A percentile compares a stretch with the other conserved stretches of the same genome.
Evolutionary conservation across 83 land plant genomes (phyloP).

Genomic region (Picea abies): DNA sequence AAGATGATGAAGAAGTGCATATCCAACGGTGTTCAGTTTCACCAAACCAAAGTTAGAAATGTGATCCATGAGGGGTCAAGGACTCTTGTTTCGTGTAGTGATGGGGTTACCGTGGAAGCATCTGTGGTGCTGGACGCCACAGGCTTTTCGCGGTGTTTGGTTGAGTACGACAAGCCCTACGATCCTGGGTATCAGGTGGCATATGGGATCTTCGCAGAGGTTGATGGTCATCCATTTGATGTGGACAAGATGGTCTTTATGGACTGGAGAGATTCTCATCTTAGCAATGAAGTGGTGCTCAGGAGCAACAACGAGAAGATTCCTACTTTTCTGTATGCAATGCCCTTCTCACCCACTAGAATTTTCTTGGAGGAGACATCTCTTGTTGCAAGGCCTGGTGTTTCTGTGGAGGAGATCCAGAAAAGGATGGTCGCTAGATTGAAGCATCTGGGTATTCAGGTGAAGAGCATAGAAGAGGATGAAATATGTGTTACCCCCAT

Average conservation of each 20-base stretch:
- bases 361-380: conserved; percentile 94
- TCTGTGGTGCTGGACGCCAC: conserved; percentile 91
- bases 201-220: conserved; percentile 96
- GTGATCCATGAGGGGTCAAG: conserved; percentile 68
- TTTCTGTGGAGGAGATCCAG: conserved; percentile 79
- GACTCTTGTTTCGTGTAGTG: conserved; percentile 71
- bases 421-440: conserved; percentile 90
- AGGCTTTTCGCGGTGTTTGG: conserved; percentile 89
- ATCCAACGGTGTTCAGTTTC: conserved; percentile 78
- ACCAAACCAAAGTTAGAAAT: conserved; percentile 70
- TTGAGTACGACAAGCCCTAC: conserved; percentile 90
- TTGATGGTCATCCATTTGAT: conserved; percentile 93
- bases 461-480: conserved; percentile 92
- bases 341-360: conserved; percentile 85
- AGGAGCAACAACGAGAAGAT: conserved; percentile 57
- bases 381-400: conserved; percentile 85
- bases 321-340: conserved; percentile 96
- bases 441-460: conserved; percentile 83
- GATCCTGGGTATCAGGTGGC: conserved; percentile 98
- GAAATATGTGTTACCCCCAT: conserved; percentile 92
- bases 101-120: conserved; percentile 74
- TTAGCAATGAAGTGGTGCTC: conserved; percentile 36
- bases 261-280: conserved; percentile 98
- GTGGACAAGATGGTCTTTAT: conserved; percentile 94
- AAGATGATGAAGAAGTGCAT: conserved; percentile 93